Conservation (phyloP, 2,329 filamentous ascomycete genomes). For the Cordyceps cicadae region DNA sequence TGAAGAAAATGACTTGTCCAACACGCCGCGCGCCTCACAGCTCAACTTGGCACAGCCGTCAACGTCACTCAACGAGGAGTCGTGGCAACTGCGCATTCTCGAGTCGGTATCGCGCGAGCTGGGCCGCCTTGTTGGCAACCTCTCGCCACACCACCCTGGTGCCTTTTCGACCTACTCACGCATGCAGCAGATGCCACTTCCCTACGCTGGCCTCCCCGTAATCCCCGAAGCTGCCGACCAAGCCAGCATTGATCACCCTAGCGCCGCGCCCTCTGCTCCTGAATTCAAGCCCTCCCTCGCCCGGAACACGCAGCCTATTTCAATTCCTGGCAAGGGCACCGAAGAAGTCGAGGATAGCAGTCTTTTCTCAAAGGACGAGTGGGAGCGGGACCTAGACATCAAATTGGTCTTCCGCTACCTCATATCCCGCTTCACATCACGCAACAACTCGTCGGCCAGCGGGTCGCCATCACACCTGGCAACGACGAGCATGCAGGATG, state of each 20-base stretch:
- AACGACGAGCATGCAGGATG: constrained; percentile 50
- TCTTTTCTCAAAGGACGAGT: constrained; percentile 65
- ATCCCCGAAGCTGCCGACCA: constrained; percentile 44
- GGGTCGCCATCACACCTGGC: constrained; percentile 29
- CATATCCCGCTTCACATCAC: constrained; percentile 61
- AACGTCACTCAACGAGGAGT: constrained; percentile 27
- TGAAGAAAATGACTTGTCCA: constrained; percentile 37
- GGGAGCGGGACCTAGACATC: constrained; percentile 87
- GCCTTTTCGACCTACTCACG: constrained; percentile 77
- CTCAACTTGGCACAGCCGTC: constrained; percentile 24
- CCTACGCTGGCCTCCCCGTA: constrained; percentile 70
- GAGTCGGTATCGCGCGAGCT: constrained; percentile 82
- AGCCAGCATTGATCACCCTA: constrained; percentile 12
- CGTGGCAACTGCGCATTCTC: constrained; percentile 71
- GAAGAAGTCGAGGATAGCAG: constrained; percentile 20
- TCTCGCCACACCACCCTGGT: constrained; percentile 72
- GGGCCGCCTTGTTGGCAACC: constrained; percentile 70
- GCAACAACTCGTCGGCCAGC: constrained; percentile 28
- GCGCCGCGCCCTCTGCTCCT: constrained; percentile 18
- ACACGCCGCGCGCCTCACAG: constrained; percentile 38
- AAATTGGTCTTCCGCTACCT: constrained; percentile 88
- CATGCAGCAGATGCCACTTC: constrained; percentile 54
- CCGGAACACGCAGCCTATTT: constrained; percentile 27
- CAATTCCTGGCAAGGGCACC: constrained; percentile 23
- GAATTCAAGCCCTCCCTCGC: constrained; percentile 43